A percentile compares a stretch with the other conserved stretches of the same genome.
Conservation (phyloP, 768 basidiomycete species). For the Fomitopsis serialis region DNA sequence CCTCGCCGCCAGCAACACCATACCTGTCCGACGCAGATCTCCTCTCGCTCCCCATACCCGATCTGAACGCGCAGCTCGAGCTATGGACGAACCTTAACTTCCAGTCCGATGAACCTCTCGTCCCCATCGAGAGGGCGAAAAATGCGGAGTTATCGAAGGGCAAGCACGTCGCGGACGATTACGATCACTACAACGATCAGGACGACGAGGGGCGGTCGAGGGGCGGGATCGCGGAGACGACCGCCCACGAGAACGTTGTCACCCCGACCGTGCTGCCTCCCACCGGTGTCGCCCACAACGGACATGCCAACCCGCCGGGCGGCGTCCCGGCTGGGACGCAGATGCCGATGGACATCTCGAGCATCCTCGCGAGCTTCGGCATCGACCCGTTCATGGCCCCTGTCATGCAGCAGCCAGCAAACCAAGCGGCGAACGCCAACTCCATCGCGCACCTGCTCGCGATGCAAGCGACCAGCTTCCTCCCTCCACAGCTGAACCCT, state of each 20-base stretch:
- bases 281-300: conserved; percentile 12
- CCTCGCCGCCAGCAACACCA: conserved; percentile 35
- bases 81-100: conserved; percentile 83
- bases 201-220: conserved; percentile 35
- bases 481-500: conserved; percentile 6
- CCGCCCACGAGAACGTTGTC: conserved; percentile 56
- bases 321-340: conserved; percentile 23
- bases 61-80: conserved; percentile 72
- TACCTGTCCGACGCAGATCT: conserved; percentile 46
- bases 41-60: conserved; percentile 60
- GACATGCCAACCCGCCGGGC: conserved; percentile 22
- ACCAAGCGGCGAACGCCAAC: conserved; percentile 27
- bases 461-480: conserved; percentile 39
- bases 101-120: conserved; percentile 66
- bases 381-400: conserved; percentile 38
- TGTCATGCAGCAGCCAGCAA: conserved; percentile 25
- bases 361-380: conserved; percentile 31
- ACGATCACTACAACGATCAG: conserved; percentile 34
- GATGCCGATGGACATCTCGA: conserved; percentile 40
- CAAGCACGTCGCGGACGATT: conserved; percentile 15
- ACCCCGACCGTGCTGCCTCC: conserved; percentile 38
- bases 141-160: conserved; percentile 24
- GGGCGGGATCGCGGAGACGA: conserved; percentile 38
- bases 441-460: conserved; percentile 71
- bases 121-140: conserved; percentile 12